Conservation (phyloP, 192 early-diverging fungal genomes). For the Gigaspora rosea region DNA sequence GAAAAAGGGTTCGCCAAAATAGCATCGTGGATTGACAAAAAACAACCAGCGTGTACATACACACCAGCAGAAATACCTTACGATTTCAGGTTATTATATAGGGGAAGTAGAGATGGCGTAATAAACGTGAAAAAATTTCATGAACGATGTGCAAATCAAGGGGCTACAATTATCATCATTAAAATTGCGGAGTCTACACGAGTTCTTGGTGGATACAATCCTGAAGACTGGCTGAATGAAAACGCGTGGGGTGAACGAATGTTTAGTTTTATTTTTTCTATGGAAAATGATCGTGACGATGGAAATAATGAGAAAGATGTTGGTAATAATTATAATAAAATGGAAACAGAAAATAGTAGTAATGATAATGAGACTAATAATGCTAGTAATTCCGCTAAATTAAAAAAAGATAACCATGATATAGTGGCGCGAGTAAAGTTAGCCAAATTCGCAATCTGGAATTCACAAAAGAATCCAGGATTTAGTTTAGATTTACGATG, state of each 20-base stretch:
- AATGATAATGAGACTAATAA: too few species aligned
- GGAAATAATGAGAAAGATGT: too few species aligned
- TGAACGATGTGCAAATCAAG: slow-evolving; percentile 1
- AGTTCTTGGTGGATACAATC: slow-evolving; percentile 28
- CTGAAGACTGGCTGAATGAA: not conserved
- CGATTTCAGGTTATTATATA: not conserved
- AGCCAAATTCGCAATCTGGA: not conserved
- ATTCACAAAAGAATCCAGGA: not conserved
- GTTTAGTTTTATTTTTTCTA: slow-evolving; percentile 22
- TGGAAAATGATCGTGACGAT: not conserved
- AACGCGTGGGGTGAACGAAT: not conserved
- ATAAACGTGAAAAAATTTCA: slow-evolving; percentile 1
- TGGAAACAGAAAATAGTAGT: too few species aligned
- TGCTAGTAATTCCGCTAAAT: too few species aligned
- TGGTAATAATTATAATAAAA: too few species aligned
- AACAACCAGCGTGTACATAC: not conserved
- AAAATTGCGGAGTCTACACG: not conserved
- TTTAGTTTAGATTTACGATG: not conserved
- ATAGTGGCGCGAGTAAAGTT: not conserved
- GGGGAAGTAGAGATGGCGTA: slow-evolving; percentile 13
- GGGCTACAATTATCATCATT: slow-evolving; percentile 8
- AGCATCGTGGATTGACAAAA: slow-evolving; percentile 8
- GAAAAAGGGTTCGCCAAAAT: not conserved
- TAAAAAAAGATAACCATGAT: too few species aligned
- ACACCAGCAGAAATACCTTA: slow-evolving; percentile 1